These are phyloP conservation scores for Ziziphus jujuba DNA, from an alignment of 306 rosid species.

Conservation along the genomic window DNA sequence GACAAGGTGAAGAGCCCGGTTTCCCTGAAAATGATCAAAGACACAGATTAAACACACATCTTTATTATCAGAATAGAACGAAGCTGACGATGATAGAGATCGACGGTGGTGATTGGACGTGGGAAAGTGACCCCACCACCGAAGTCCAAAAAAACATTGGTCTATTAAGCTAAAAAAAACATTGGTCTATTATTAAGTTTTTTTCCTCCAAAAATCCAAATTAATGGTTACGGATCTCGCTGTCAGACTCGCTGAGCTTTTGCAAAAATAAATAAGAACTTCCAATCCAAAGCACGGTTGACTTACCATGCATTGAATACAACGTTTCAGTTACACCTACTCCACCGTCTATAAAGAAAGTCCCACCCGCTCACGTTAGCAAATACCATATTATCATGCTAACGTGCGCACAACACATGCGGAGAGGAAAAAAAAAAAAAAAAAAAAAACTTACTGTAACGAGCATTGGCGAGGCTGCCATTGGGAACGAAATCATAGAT, in stretches of 20 bases:
- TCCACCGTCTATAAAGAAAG: constrained; percentile 42
- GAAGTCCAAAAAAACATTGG: neutral
- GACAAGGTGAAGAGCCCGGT: constrained; percentile 93
- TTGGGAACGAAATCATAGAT: constrained; percentile 94
- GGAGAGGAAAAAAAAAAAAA: neutral
- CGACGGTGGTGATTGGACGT: neutral
- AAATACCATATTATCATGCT: neutral
- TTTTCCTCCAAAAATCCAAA: neutral
- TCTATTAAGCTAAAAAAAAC: neutral
- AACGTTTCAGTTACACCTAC: constrained; percentile 46
- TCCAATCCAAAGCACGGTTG: constrained; percentile 26
- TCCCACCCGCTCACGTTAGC: constrained; percentile 26
- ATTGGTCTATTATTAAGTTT: neutral
- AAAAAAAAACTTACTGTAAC: constrained; percentile 64
- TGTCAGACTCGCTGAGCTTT: neutral
- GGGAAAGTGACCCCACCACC: neutral
- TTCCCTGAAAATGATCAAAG: constrained; percentile 62
- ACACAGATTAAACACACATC: neutral
- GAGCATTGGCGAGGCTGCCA: constrained; percentile 91
- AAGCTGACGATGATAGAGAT: neutral
- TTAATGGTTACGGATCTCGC: neutral
- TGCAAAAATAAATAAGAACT: no score
- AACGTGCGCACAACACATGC: constrained; percentile 20
- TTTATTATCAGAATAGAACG: neutral
- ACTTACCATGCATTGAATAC: constrained; percentile 47